Conservation (phyloP, 1,284 basidiomycete species). For the Marasmius oreades region DNA sequence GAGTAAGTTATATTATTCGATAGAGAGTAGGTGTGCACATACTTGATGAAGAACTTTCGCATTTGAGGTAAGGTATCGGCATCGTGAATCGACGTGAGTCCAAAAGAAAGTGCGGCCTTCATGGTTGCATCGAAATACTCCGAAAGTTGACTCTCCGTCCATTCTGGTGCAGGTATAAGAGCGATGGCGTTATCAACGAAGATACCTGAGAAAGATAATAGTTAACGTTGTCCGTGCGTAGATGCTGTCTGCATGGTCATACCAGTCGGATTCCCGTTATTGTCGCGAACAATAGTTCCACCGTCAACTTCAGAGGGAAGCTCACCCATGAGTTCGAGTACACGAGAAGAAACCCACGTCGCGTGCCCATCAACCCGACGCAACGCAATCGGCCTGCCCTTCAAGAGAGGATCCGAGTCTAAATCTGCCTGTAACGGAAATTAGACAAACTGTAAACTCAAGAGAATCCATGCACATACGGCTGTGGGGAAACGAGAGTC, state of each 20-base stretch:
- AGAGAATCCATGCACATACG: slow-evolving; percentile 36
- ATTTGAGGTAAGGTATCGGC: slow-evolving; percentile 54
- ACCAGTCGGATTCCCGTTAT: slow-evolving; percentile 24
- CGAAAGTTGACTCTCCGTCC: slow-evolving; percentile 55
- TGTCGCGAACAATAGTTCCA: slow-evolving; percentile 9
- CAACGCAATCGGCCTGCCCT: slow-evolving; percentile 42
- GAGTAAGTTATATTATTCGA: slow-evolving; percentile 1
- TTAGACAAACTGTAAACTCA: neutral
- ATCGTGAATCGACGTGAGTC: slow-evolving; percentile 84
- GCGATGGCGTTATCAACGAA: slow-evolving; percentile 73
- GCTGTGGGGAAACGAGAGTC: slow-evolving; percentile 73
- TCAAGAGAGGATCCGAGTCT: slow-evolving; percentile 33
- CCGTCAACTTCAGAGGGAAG: slow-evolving; percentile 15
- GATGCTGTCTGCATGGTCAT: neutral
- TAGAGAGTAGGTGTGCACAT: slow-evolving; percentile 16
- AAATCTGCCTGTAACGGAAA: slow-evolving; percentile 47
- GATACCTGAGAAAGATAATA: slow-evolving; percentile 41
- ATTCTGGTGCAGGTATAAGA: slow-evolving; percentile 63
- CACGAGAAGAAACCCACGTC: slow-evolving; percentile 42
- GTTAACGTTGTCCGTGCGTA: neutral
- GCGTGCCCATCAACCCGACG: slow-evolving; percentile 51
- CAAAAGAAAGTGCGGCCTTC: slow-evolving; percentile 65
- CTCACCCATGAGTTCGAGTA: slow-evolving; percentile 23
- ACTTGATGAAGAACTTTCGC: slow-evolving; percentile 70
- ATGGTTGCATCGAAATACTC: slow-evolving; percentile 64